Conservation (phyloP, 352 stramenopile genomes). For the Phytophthora cryptogea region DNA sequence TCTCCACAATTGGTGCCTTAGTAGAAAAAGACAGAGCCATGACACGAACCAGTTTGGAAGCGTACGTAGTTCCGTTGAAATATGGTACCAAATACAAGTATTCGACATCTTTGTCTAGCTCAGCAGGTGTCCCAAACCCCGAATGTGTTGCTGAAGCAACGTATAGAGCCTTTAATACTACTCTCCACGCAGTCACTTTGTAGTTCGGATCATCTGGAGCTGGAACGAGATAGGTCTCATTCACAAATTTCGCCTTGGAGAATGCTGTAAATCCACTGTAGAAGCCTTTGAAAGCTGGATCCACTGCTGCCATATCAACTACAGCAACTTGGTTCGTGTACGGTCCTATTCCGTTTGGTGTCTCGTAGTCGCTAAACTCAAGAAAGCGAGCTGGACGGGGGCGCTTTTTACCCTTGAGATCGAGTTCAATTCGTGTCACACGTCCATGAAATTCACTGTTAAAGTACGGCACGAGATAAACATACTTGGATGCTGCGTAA, state of each 20-base stretch:
- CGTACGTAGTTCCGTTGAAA: conserved; percentile 59
- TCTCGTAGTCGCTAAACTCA: conserved; percentile 83
- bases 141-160: conserved; percentile 43
- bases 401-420: conserved; percentile 77
- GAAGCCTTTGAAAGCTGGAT: conserved; percentile 61
- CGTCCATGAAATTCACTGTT: conserved; percentile 69
- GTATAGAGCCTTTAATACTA: conserved; percentile 60
- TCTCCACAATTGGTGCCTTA: conserved; percentile 49
- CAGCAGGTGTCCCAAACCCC: conserved; percentile 39
- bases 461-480: conserved; percentile 74
- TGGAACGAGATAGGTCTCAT: conserved; percentile 65
- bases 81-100: conserved; percentile 77
- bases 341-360: conserved; percentile 61
- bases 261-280: conserved; percentile 67
- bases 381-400: conserved; percentile 71
- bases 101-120: conserved; percentile 48
- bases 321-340: conserved; percentile 62
- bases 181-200: conserved; percentile 40
- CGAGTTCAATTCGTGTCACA: conserved; percentile 67
- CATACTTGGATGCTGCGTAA: conserved; percentile 65
- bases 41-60: conserved; percentile 59
- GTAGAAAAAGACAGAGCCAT: conserved; percentile 57
- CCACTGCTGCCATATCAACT: conserved; percentile 57
- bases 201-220: conserved; percentile 57
- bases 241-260: conserved; percentile 50